Conservation (phyloP, 2,329 filamentous ascomycete genomes). For the Paecilomyces niveus region DNA sequence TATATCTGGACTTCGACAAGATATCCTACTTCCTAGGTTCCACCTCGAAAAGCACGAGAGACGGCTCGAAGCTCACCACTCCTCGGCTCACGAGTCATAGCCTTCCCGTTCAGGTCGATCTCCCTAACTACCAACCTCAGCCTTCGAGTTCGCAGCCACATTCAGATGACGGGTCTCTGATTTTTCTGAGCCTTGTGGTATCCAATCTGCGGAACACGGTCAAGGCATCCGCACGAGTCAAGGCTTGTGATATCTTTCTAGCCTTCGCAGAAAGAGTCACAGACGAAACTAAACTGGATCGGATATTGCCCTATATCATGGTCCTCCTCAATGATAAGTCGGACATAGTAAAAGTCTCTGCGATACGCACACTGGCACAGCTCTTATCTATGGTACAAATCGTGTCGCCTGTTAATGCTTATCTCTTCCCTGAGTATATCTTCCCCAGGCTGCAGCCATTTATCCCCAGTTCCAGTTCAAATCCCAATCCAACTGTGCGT, state of each 20-base stretch:
- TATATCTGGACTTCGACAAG: slow-evolving; percentile 95
- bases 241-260: slow-evolving; percentile 83
- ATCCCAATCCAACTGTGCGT: slow-evolving; percentile 64
- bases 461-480: slow-evolving; percentile 44
- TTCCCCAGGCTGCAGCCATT: slow-evolving; percentile 54
- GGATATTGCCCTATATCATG: slow-evolving; percentile 85
- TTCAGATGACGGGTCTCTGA: slow-evolving; percentile 81
- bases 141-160: slow-evolving; percentile 55
- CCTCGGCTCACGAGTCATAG: slow-evolving; percentile 25
- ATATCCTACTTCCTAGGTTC: slow-evolving; percentile 91
- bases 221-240: slow-evolving; percentile 75
- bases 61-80: slow-evolving; percentile 22
- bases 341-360: slow-evolving; percentile 77
- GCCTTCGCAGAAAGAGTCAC: slow-evolving; percentile 87
- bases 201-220: slow-evolving; percentile 85
- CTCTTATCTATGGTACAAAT: slow-evolving; percentile 78
- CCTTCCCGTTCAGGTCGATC: slow-evolving; percentile 73
- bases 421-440: slow-evolving; percentile 61
- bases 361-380: slow-evolving; percentile 80
- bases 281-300: slow-evolving; percentile 91
- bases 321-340: slow-evolving; percentile 72
- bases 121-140: slow-evolving; percentile 74
- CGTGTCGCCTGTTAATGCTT: slow-evolving; percentile 68
- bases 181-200: slow-evolving; percentile 83
- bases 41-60: slow-evolving; percentile 43